Percentiles rank a stretch among this genome's conserved stretches.
Evolutionary conservation across 2,329 filamentous ascomycete species (phyloP).

Genomic region (Neonectria sp.): DNA sequence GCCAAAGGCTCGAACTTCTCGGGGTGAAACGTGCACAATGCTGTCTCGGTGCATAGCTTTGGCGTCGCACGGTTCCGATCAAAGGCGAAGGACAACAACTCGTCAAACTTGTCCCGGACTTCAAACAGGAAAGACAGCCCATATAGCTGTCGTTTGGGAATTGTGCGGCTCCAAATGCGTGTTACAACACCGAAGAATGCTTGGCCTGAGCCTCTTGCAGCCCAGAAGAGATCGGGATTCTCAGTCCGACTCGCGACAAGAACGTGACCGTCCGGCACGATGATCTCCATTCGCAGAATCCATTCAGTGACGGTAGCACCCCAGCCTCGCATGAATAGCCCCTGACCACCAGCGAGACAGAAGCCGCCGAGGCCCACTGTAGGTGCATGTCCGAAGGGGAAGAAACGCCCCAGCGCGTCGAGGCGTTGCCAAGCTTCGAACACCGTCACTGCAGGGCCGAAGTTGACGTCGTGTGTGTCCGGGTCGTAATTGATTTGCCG

Average conservation of each 20-base stretch:
- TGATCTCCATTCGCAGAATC: slow-evolving; percentile 62
- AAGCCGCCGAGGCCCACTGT: not conserved
- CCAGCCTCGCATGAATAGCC: slow-evolving; percentile 5
- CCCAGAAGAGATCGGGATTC: slow-evolving; percentile 65
- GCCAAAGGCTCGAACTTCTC: not conserved
- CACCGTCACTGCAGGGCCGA: slow-evolving; percentile 9
- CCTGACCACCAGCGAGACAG: slow-evolving; percentile 1
- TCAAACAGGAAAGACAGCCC: slow-evolving; percentile 7
- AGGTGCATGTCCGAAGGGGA: slow-evolving; percentile 6
- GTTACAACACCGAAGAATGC: slow-evolving; percentile 41
- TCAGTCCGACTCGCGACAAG: slow-evolving; percentile 57
- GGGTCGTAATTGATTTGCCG: slow-evolving; percentile 1
- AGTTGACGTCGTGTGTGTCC: not conserved
- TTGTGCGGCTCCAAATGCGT: slow-evolving; percentile 13
- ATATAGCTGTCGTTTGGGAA: slow-evolving; percentile 1
- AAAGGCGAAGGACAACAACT: slow-evolving; percentile 8
- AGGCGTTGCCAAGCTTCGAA: slow-evolving; percentile 9
- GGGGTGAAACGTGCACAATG: slow-evolving; percentile 5
- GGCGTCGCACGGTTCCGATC: slow-evolving; percentile 11
- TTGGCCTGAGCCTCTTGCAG: slow-evolving; percentile 45
- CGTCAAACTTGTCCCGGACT: slow-evolving; percentile 7
- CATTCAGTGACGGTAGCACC: slow-evolving; percentile 38
- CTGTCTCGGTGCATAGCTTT: slow-evolving; percentile 3
- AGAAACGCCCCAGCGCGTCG: slow-evolving; percentile 1
- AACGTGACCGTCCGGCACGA: slow-evolving; percentile 61